Evolutionary conservation across 768 basidiomycete genomes (phyloP), one percentile per base, ranked within the genome.

Genomic region (Amanita subjunquillea): DNA sequence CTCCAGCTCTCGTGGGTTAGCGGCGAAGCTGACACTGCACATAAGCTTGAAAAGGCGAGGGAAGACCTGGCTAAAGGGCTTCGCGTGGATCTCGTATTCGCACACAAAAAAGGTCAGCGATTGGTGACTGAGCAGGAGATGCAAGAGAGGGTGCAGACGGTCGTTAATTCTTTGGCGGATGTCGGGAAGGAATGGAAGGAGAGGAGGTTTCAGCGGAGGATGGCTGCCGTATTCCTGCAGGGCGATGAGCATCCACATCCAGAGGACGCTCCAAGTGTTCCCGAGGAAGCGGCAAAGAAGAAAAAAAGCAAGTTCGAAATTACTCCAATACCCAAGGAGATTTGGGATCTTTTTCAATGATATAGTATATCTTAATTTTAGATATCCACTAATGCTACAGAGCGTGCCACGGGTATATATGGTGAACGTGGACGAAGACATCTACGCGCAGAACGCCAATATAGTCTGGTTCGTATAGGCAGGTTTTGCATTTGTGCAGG

Each of bases 1-100:
- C 69, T 88, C 4, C 83, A 86, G 65, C 60, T 91, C 43, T 79
- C 82, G 10, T 91, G 87, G 85, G 72, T 70, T 2, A 76, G 82
- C 10, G 78, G 69, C 6, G 56, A 63, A 29, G 77, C 72, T 6
- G 90, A 92, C 59, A 59, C 83, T 17, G 71, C 70, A 36, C 83
- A 84, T 64, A 91, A 88, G 63, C 54, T 91, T 32, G 70, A 68
- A 50, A 83, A 82, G 63, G 76, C 74, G 20, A 64, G 70, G 48
- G 69, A 73, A 48, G 76, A 83, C 37, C 65, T 92, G 51, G 76
- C 75, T 58, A 79, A 79, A 56, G 85, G 85, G 0, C 64, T 69
- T 30, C 68, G 75, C 7, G 77, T 90, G 53, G 71, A 77, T 51
- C 58, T 92, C 25, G 67, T 75, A 2, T 76, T 85, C 58, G 64